These are phyloP conservation scores for Gastrolobium bilobum DNA, from an alignment of 306 rosid genomes.

Conservation along the genomic window DNA sequence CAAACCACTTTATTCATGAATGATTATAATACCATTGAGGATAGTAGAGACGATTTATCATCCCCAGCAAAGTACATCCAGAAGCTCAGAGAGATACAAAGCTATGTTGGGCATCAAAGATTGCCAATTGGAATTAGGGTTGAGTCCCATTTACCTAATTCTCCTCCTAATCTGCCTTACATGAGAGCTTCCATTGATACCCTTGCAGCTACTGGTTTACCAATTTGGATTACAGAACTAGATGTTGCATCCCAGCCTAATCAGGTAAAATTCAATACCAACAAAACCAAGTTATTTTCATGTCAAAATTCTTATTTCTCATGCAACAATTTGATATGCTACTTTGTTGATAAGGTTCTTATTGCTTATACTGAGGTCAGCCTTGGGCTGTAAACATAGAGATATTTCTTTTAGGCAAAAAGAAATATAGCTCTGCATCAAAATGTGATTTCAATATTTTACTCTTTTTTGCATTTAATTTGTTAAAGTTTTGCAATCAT, in stretches of 20 bases:
- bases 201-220: slow-evolving; percentile 66
- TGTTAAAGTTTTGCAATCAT: background rate
- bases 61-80: slow-evolving; percentile 60
- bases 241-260: slow-evolving; percentile 59
- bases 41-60: slow-evolving; percentile 50
- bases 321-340: background rate
- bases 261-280: slow-evolving; percentile 58
- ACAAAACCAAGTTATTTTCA: background rate
- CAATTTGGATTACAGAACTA: slow-evolving; percentile 85
- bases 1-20: slow-evolving; percentile 65
- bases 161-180: slow-evolving; percentile 60
- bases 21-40: slow-evolving; percentile 81
- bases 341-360: background rate
- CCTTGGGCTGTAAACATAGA: background rate
- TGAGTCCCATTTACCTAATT: slow-evolving; percentile 66
- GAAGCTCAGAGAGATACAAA: slow-evolving; percentile 59
- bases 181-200: slow-evolving; percentile 75
- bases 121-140: slow-evolving; percentile 67
- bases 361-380: no score
- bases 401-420: background rate
- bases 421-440: background rate
- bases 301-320: background rate
- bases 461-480: background rate
- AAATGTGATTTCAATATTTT: background rate
- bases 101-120: slow-evolving; percentile 35